These are phyloP conservation scores for Beauveria brongniartii DNA, from an alignment of 2,329 filamentous ascomycete genomes.

Conservation along the genomic window DNA sequence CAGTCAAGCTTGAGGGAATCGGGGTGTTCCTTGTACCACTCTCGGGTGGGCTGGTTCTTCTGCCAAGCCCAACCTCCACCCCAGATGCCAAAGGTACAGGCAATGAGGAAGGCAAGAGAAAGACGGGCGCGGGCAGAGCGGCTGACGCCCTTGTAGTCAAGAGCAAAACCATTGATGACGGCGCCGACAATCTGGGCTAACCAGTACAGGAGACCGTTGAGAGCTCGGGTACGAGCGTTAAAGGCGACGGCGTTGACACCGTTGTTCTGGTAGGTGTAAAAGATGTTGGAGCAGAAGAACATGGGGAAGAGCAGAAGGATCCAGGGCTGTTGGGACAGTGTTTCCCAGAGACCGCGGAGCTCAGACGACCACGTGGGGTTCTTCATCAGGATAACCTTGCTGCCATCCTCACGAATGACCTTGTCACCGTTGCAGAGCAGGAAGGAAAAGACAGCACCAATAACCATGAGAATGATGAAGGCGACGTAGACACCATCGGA, in stretches of 20 bases:
- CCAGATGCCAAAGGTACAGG: constrained; percentile 44
- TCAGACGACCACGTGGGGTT: constrained; percentile 77
- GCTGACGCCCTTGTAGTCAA: constrained; percentile 34
- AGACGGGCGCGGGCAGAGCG: constrained; percentile 37
- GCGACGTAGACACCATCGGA: constrained; percentile 79
- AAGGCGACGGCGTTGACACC: constrained; percentile 46
- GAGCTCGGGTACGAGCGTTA: constrained; percentile 45
- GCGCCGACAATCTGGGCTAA: constrained; percentile 47
- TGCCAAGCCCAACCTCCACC: constrained; percentile 58
- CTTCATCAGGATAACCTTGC: constrained; percentile 79
- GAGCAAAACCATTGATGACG: constrained; percentile 35
- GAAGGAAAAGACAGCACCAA: constrained; percentile 62
- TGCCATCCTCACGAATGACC: constrained; percentile 69
- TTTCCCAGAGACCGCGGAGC: constrained; percentile 61
- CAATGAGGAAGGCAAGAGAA: constrained; percentile 38
- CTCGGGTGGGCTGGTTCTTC: constrained; percentile 39
- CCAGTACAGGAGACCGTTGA: constrained; percentile 48
- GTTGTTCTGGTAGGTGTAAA: constrained; percentile 51
- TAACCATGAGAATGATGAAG: constrained; percentile 75
- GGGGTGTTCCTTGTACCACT: constrained; percentile 29
- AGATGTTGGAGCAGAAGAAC: constrained; percentile 48
- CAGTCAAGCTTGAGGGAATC: constrained; percentile 33
- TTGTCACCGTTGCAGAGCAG: constrained; percentile 62
- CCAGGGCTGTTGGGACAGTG: constrained; percentile 57
- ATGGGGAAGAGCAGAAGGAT: constrained; percentile 42